phyloP scores from a whole-genome alignment of 441 rosid species.

The Euphorbia schlechtendalii region DNA sequence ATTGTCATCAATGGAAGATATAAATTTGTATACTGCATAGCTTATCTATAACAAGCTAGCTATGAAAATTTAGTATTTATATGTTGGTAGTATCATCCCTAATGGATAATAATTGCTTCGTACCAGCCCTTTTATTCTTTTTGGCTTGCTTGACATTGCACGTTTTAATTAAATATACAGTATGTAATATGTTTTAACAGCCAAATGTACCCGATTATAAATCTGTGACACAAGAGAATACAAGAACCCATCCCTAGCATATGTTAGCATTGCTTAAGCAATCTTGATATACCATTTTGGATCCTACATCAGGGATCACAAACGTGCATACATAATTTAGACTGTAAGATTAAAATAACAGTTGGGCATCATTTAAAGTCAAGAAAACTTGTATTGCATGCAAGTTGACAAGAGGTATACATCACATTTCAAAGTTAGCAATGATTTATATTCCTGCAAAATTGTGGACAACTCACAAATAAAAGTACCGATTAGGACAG shows the following conservation, averaged over 20 bases:
- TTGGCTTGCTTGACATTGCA: no score
- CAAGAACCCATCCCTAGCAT: slow-evolving; percentile 7
- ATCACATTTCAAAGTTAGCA: slow-evolving; percentile 30
- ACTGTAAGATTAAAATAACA: slow-evolving; percentile 12
- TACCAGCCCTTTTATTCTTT: neutral
- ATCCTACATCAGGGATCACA: slow-evolving; percentile 13
- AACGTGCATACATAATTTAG: slow-evolving; percentile 9
- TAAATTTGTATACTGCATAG: neutral
- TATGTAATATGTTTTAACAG: no score
- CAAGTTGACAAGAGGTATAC: slow-evolving; percentile 25
- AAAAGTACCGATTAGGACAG: slow-evolving; percentile 35
- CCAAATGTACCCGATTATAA: slow-evolving; percentile 6
- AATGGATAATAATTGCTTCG: neutral
- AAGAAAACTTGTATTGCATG: slow-evolving; percentile 19
- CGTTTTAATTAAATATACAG: no score
- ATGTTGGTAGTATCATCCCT: neutral
- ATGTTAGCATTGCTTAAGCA: neutral
- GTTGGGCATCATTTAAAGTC: slow-evolving; percentile 13
- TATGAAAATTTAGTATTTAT: neutral
- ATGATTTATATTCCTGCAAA: slow-evolving; percentile 37
- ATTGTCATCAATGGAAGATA: slow-evolving; percentile 4
- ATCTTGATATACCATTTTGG: slow-evolving; percentile 10
- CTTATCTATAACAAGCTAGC: neutral
- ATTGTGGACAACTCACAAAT: slow-evolving; percentile 30
- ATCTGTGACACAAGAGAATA: neutral